Conservation (phyloP, 495 filamentous ascomycete species). For the Thozetella sp. region DNA sequence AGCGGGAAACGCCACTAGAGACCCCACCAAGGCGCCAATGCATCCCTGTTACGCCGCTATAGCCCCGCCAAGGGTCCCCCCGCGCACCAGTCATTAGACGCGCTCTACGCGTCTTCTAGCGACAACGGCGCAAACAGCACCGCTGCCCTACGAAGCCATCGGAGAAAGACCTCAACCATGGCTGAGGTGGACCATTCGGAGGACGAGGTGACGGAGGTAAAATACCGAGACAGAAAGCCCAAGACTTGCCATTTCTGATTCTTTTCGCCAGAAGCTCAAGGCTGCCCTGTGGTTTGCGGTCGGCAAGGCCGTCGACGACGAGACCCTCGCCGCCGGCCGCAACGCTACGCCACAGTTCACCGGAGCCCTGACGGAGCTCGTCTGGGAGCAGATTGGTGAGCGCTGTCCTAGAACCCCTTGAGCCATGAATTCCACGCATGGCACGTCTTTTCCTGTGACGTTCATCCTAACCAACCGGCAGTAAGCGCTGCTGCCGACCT, state of each 20-base stretch:
- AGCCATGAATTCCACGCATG: neutral
- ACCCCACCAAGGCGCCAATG: neutral
- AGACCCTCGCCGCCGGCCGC: constrained; percentile 71
- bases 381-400: constrained; percentile 87
- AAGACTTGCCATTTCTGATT: neutral
- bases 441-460: neutral
- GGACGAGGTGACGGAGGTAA: constrained; percentile 29
- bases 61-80: neutral
- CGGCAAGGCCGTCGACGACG: constrained; percentile 88
- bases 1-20: neutral
- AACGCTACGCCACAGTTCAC: constrained; percentile 97
- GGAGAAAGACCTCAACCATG: neutral
- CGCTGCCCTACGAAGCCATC: constrained; percentile 12
- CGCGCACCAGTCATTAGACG: neutral
- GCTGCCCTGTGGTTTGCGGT: constrained; percentile 90
- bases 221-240: neutral
- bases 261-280: constrained; percentile 73
- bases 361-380: constrained; percentile 85
- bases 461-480: constrained; percentile 22
- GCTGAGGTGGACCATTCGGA: constrained; percentile 24
- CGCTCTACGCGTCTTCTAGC: neutral
- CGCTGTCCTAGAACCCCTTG: constrained; percentile 16
- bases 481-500: constrained; percentile 77
- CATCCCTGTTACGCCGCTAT: neutral
- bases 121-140: neutral